These are phyloP conservation scores for Lactifluus echinatus DNA, from an alignment of 768 basidiomycete genomes.

Conservation along the genomic window DNA sequence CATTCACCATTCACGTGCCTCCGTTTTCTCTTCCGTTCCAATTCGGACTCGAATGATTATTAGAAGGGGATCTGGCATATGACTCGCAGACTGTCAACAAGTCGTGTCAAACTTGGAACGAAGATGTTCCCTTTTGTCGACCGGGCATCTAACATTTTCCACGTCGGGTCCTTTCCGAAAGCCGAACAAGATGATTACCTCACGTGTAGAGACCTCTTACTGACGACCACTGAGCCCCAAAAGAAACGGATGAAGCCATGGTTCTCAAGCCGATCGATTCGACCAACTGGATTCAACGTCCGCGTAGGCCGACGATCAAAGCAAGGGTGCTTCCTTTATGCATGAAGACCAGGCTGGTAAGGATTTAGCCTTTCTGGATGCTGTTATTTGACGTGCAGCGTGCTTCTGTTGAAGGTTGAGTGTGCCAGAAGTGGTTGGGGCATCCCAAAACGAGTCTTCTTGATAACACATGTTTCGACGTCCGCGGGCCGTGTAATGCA, in stretches of 20 bases:
- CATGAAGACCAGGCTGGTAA: conserved; percentile 5
- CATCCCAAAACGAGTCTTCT: conserved; percentile 4
- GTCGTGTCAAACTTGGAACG: conserved; percentile 7
- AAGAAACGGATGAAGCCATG: neutral
- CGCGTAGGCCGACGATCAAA: conserved; percentile 7
- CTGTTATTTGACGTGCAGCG: conserved; percentile 9
- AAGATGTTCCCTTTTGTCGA: neutral
- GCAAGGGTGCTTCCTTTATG: conserved; percentile 5
- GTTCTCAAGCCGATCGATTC: neutral
- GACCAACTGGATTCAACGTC: neutral
- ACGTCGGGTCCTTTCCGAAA: conserved; percentile 13
- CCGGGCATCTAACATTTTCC: neutral
- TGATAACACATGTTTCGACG: conserved; percentile 21
- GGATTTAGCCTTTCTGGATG: conserved; percentile 10
- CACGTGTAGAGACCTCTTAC: too few relatives aligned
- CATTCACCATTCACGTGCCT: conserved; percentile 4
- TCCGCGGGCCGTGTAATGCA: conserved; percentile 15
- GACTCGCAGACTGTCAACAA: conserved; percentile 13
- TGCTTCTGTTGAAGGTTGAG: conserved; percentile 11
- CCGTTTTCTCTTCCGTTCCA: neutral
- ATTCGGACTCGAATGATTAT: neutral
- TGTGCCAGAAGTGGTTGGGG: conserved; percentile 8
- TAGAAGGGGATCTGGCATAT: conserved; percentile 4
- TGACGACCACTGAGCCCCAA: too few relatives aligned
- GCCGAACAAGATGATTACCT: conserved; percentile 1